Conservation (phyloP, 768 basidiomycete genomes). For the Butyriboletus loyo region DNA sequence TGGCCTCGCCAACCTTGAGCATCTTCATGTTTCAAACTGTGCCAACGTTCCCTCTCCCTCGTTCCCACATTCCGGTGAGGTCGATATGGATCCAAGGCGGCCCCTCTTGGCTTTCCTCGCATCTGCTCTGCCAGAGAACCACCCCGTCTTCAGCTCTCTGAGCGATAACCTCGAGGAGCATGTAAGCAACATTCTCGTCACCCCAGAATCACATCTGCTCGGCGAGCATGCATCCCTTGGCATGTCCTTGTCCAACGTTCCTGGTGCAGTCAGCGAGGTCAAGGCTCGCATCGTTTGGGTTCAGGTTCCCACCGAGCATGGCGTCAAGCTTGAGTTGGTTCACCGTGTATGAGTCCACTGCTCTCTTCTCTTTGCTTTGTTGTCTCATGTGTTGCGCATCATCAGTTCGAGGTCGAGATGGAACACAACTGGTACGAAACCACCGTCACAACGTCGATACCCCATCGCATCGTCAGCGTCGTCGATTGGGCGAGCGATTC, state of each 20-base stretch:
- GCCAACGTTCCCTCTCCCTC: slow-evolving; percentile 34
- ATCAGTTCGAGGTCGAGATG: slow-evolving; percentile 88
- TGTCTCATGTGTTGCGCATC: background rate
- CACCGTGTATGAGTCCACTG: slow-evolving; percentile 34
- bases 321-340: slow-evolving; percentile 66
- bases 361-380: background rate
- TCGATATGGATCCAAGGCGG: slow-evolving; percentile 39
- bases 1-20: slow-evolving; percentile 34
- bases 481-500: slow-evolving; percentile 95
- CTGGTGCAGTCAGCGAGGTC: slow-evolving; percentile 76
- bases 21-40: slow-evolving; percentile 59
- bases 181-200: slow-evolving; percentile 46
- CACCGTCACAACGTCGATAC: slow-evolving; percentile 67
- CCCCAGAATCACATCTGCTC: slow-evolving; percentile 43
- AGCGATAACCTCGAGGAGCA: slow-evolving; percentile 49
- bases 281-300: slow-evolving; percentile 78
- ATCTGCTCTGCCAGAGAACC: slow-evolving; percentile 56
- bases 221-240: slow-evolving; percentile 41
- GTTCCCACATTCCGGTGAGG: slow-evolving; percentile 22
- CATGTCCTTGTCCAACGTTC: slow-evolving; percentile 42
- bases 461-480: slow-evolving; percentile 80
- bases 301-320: slow-evolving; percentile 70
- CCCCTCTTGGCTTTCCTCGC: slow-evolving; percentile 80
- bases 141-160: slow-evolving; percentile 41
- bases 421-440: slow-evolving; percentile 96